A percentile compares a stretch with the other conserved stretches of the same genome.
These are phyloP conservation scores for Monocercomonoides exilis DNA, from an alignment of 78 protist species.

Conservation along the genomic window DNA sequence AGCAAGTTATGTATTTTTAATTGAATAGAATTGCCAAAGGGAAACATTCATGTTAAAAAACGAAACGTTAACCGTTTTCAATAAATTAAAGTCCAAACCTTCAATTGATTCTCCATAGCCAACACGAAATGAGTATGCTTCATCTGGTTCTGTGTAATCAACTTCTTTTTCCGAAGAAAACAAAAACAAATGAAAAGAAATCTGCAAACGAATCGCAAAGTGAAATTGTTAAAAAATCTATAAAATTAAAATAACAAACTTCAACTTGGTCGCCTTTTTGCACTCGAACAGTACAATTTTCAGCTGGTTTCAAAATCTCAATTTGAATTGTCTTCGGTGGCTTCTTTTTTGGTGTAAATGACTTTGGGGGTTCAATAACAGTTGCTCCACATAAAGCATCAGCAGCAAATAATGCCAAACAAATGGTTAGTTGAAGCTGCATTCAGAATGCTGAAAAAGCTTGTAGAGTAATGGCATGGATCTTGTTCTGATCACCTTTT, in stretches of 20 bases:
- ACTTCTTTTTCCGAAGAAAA: background rate
- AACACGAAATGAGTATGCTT: background rate
- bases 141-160: background rate
- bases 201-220: background rate
- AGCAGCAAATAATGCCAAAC: no score
- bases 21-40: no score
- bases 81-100: background rate
- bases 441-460: no score
- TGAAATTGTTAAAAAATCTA: background rate
- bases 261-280: background rate
- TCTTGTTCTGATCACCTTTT: no score
- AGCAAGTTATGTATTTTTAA: no score
- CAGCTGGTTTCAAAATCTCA: background rate
- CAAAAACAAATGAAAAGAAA: background rate
- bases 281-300: background rate
- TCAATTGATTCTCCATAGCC: constrained; percentile 2
- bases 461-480: no score
- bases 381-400: no score
- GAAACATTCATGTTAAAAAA: no score
- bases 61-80: no score
- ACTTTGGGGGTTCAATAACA: background rate
- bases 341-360: background rate
- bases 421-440: no score
- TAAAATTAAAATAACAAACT: background rate
- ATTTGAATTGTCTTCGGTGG: background rate